These are phyloP conservation scores for Candida vaughaniae DNA, from an alignment of 805 yeast species.

Conservation along the genomic window DNA sequence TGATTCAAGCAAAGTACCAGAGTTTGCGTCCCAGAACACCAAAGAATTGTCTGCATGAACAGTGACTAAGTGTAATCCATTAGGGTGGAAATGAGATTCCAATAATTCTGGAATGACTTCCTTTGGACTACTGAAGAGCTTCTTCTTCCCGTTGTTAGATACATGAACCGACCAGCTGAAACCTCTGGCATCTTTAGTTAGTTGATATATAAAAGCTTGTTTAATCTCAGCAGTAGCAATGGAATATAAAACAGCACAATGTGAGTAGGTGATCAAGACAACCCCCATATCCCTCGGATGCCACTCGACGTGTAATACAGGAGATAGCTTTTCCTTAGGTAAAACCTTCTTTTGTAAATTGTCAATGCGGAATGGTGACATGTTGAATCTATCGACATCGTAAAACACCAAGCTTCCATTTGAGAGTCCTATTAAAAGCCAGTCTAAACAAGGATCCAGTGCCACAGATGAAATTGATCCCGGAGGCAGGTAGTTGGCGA, in stretches of 20 bases:
- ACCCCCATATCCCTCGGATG: slow-evolving; percentile 90
- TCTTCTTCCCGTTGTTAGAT: slow-evolving; percentile 40
- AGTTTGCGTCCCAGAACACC: slow-evolving; percentile 89
- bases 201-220: slow-evolving; percentile 55
- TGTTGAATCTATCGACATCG: slow-evolving; percentile 75
- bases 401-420: slow-evolving; percentile 72
- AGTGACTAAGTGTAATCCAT: slow-evolving; percentile 80
- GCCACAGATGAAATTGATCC: slow-evolving; percentile 68
- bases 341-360: slow-evolving; percentile 65
- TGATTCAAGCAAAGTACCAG: slow-evolving; percentile 73
- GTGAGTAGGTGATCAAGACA: slow-evolving; percentile 68
- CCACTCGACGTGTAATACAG: slow-evolving; percentile 67
- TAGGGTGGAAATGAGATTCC: slow-evolving; percentile 85
- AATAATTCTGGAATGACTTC: slow-evolving; percentile 30
- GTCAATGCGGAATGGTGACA: slow-evolving; percentile 65
- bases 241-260: slow-evolving; percentile 68
- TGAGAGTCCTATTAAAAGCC: slow-evolving; percentile 75
- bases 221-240: slow-evolving; percentile 59
- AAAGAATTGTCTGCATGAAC: slow-evolving; percentile 80
- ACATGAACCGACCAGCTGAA: slow-evolving; percentile 28
- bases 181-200: slow-evolving; percentile 71
- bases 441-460: slow-evolving; percentile 85
- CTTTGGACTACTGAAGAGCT: slow-evolving; percentile 37
- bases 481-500: slow-evolving; percentile 62
- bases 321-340: slow-evolving; percentile 57